Evolutionary conservation across 1,284 basidiomycete species (phyloP), one percentile per base, ranked within the genome.

Genomic region (Coniferiporia sulphurascens): DNA sequence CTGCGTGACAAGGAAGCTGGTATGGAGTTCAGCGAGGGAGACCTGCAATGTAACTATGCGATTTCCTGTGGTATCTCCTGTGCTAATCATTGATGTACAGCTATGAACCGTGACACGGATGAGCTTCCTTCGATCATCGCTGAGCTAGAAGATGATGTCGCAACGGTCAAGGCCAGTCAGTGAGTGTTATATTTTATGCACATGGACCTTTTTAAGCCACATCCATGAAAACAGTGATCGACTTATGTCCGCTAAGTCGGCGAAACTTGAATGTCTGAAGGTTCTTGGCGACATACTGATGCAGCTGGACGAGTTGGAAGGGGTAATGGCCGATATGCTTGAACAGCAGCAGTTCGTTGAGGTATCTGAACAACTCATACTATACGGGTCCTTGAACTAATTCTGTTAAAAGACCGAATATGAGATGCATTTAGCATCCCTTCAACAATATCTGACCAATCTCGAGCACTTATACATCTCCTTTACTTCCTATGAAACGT

Each of bases 261-360:
- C 68, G 10, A 71, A 75, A 19, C 73, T 79, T 58, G 73, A 75
- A 53, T 77, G 80, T 62, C 66, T 88, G 5, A 74, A 78, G 7
- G 73, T 76, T 44, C 78, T 86, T 22, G 68, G 71, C 21, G 70
- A 65, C 22, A 79, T 76, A 4, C 70, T 91, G n/a, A 76, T 81
- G 52, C 81, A 86, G 65, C 75, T 92, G 13, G 87, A 91, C 49
- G 84, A 87, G 65, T 76, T 92, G 3, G 88, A 85, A 1, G 83
- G 86, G 19, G 87, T 90, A 55, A 89, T 92, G 84, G 74, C 76
- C 0, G 84, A 87, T 55, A 90, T 91, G 86, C 71, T 91, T 4
- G 76, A 79, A 44, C 79, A 77, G 17, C 88, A 91, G 68, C 79
- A 85, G 59, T 70, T 72, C 12, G 79, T 88, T 9, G 85, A 91